Percentiles rank a stretch among this genome's conserved stretches.
phyloP scores from a whole-genome alignment of 176 grass and related monocot species.

The Musa troglodytarum region DNA sequence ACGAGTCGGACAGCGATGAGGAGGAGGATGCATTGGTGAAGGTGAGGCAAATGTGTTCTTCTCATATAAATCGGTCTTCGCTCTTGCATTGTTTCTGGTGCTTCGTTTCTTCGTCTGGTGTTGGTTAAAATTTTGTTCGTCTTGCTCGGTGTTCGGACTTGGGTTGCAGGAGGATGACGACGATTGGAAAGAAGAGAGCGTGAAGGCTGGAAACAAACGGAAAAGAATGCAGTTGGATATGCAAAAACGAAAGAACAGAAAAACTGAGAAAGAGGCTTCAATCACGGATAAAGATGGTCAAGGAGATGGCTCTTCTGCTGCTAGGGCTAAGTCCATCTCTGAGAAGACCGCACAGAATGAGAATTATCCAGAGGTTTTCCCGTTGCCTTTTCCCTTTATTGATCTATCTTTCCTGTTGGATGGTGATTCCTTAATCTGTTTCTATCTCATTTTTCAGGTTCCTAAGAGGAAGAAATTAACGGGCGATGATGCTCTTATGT shows the following conservation, averaged over 20 bases:
- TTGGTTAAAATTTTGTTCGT: background rate
- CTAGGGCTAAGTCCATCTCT: background rate
- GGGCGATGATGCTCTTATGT: conserved; percentile 41
- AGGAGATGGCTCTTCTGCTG: background rate
- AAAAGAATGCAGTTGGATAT: background rate
- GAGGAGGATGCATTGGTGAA: background rate
- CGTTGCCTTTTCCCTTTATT: background rate
- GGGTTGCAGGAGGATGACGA: background rate
- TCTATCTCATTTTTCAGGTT: conserved; percentile 3
- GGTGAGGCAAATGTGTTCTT: background rate
- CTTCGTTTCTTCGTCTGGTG: background rate
- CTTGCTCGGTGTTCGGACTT: background rate
- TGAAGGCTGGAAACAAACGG: background rate
- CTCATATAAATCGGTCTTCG: background rate
- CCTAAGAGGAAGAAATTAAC: conserved; percentile 25
- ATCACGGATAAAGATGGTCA: background rate
- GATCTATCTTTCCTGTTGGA: background rate
- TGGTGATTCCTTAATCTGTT: conserved; percentile 1
- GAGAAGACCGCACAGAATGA: conserved; percentile 4
- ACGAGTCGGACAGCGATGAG: background rate
- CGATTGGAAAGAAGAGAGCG: background rate
- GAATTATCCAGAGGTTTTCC: background rate
- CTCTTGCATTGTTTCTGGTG: background rate
- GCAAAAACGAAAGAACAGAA: background rate
- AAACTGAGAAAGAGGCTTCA: background rate